A percentile compares a stretch with the other conserved stretches of the same genome.
These are phyloP conservation scores for Sphaerulina vaccinii DNA, from an alignment of 2,329 filamentous ascomycete species.

Conservation along the genomic window DNA sequence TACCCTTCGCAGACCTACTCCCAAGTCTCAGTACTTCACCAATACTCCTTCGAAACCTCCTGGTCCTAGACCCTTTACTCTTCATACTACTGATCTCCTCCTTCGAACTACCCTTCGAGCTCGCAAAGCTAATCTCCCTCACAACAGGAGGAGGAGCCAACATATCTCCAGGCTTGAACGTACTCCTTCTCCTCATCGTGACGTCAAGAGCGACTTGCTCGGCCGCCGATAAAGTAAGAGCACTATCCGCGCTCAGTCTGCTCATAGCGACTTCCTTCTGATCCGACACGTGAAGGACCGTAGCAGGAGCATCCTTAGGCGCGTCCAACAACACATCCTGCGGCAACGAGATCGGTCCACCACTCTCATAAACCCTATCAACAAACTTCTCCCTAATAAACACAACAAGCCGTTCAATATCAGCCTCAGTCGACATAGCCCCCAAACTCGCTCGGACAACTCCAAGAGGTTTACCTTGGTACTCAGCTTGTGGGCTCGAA, in stretches of 20 bases:
- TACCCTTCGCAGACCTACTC: constrained; percentile 1
- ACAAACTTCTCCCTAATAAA: constrained; percentile 30
- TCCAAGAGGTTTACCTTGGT: constrained; percentile 82
- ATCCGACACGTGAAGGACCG: constrained; percentile 15
- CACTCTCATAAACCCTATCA: constrained; percentile 17
- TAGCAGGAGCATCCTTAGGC: constrained; percentile 15
- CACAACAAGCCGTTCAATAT: constrained; percentile 68
- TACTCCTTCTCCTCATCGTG: background rate
- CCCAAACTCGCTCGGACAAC: constrained; percentile 81
- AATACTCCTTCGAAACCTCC: constrained; percentile 19
- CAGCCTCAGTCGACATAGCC: constrained; percentile 76
- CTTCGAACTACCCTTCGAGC: constrained; percentile 1
- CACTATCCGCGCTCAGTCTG: background rate
- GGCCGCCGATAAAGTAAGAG: background rate
- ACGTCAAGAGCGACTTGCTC: background rate
- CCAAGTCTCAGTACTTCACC: constrained; percentile 14
- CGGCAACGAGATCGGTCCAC: constrained; percentile 18
- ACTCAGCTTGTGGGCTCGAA: constrained; percentile 74
- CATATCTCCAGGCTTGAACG: constrained; percentile 2
- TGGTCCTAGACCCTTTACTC: constrained; percentile 10
- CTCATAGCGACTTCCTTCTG: constrained; percentile 5
- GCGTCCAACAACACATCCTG: constrained; percentile 8
- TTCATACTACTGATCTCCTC: constrained; percentile 16
- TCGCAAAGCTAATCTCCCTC: background rate
- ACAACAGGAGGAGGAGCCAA: constrained; percentile 11